These are phyloP conservation scores for Bryoglossum gracile DNA, from an alignment of 495 filamentous ascomycete genomes.

Conservation along the genomic window DNA sequence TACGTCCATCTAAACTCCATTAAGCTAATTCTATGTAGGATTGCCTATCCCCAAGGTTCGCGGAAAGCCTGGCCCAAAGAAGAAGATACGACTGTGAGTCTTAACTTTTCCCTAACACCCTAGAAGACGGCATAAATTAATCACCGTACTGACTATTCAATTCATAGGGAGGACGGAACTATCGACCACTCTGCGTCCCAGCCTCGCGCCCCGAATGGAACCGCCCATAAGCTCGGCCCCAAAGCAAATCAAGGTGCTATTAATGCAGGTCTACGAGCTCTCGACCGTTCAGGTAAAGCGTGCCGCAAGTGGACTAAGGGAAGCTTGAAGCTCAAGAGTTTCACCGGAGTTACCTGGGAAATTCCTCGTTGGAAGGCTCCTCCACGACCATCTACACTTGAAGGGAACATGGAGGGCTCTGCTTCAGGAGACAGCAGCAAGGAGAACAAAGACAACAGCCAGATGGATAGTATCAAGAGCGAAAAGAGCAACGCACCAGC, in stretches of 20 bases:
- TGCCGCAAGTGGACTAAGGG: slow-evolving; percentile 88
- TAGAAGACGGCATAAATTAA: no score
- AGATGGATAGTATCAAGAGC: slow-evolving; percentile 52
- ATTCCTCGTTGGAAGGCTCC: slow-evolving; percentile 78
- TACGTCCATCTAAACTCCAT: no score
- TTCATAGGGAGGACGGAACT: slow-evolving; percentile 29
- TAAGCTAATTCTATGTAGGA: no score
- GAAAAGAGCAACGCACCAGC: slow-evolving; percentile 21
- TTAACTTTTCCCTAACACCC: no score
- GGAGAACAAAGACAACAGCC: slow-evolving; percentile 62
- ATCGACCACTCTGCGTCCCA: slow-evolving; percentile 46
- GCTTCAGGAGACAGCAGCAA: slow-evolving; percentile 70
- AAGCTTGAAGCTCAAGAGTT: slow-evolving; percentile 77
- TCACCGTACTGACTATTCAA: neutral
- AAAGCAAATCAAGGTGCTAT: slow-evolving; percentile 98
- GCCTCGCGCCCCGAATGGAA: slow-evolving; percentile 44
- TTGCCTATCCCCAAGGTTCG: slow-evolving; percentile 54
- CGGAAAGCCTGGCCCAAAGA: slow-evolving; percentile 91
- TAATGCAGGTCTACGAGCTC: slow-evolving; percentile 88
- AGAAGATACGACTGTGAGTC: slow-evolving; percentile 87
- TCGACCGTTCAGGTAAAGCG: slow-evolving; percentile 82
- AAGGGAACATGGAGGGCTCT: slow-evolving; percentile 39
- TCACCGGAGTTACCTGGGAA: slow-evolving; percentile 84
- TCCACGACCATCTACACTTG: slow-evolving; percentile 40
- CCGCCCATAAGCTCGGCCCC: slow-evolving; percentile 75